Evolutionary conservation across 179 eudicot species (phyloP).

Genomic region (Sideroxylon spinosum): DNA sequence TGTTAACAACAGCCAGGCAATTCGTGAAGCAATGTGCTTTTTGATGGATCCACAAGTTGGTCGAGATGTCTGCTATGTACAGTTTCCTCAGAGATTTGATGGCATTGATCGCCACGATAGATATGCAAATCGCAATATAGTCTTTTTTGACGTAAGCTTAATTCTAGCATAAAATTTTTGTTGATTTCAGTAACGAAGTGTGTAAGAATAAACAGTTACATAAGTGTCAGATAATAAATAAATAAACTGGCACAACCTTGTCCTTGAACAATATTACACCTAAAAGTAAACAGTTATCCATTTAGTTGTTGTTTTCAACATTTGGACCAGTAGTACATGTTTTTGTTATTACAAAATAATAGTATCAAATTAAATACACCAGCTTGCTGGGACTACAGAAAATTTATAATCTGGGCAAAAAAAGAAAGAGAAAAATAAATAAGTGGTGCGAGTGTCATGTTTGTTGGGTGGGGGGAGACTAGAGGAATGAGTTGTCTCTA

Average conservation of each 20-base stretch:
- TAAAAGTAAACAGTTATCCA: neutral
- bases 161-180: neutral
- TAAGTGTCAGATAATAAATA: neutral
- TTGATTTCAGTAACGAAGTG: neutral
- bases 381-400: neutral
- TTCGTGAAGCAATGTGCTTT: conserved; percentile 96
- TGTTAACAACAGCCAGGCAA: conserved; percentile 85
- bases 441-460: neutral
- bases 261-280: no score
- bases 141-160: conserved; percentile 86
- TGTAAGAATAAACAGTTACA: neutral
- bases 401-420: neutral
- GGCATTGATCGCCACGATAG: conserved; percentile 90
- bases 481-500: conserved; percentile 9
- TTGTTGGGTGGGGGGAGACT: neutral
- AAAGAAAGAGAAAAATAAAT: neutral
- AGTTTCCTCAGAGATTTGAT: conserved; percentile 95
- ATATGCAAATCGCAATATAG: conserved; percentile 88
- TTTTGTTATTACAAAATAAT: neutral
- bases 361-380: neutral
- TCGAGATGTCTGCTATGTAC: conserved; percentile 78
- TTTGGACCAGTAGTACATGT: neutral
- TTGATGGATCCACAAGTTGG: conserved; percentile 89
- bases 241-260: neutral
- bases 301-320: neutral